These are phyloP conservation scores for Aureobasidium mangrovei DNA, from an alignment of 2,329 filamentous ascomycete species.

Conservation along the genomic window DNA sequence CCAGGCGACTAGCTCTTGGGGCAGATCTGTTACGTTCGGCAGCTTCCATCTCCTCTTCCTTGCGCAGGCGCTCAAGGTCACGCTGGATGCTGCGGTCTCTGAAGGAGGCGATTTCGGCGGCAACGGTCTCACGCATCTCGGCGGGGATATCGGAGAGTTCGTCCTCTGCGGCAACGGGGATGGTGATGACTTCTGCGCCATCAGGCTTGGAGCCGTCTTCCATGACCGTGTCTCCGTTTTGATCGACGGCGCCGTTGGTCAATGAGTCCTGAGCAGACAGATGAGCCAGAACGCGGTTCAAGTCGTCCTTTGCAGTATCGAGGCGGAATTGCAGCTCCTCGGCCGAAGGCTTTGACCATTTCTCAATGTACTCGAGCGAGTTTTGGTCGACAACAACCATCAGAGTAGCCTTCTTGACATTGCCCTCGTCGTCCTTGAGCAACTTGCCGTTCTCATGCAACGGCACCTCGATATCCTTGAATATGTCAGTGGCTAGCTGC, in stretches of 20 bases:
- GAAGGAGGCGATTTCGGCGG: conserved; percentile 89
- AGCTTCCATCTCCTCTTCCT: conserved; percentile 88
- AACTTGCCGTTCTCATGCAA: conserved; percentile 57
- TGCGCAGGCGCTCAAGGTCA: conserved; percentile 76
- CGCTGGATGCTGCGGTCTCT: conserved; percentile 81
- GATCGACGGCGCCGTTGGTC: conserved; percentile 38
- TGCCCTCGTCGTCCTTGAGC: conserved; percentile 34
- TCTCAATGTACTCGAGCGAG: conserved; percentile 76
- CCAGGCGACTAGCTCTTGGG: conserved; percentile 54
- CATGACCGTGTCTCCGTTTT: conserved; percentile 62
- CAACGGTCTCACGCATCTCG: conserved; percentile 92
- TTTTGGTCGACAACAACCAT: conserved; percentile 64
- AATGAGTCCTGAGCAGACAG: conserved; percentile 4
- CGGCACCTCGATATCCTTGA: conserved; percentile 75
- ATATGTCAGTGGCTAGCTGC: conserved; percentile 72
- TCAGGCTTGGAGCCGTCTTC: conserved; percentile 49
- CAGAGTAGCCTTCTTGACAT: conserved; percentile 24
- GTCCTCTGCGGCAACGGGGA: conserved; percentile 75
- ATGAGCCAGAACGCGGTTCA: conserved; percentile 56
- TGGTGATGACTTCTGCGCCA: conserved; percentile 79
- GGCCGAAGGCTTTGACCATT: conserved; percentile 58
- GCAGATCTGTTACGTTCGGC: conserved; percentile 67
- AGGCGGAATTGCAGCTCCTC: conserved; percentile 57
- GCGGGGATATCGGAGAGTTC: conserved; percentile 91
- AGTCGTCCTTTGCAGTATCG: conserved; percentile 57